Evolutionary conservation across 2,329 filamentous ascomycete genomes (phyloP).

Genomic region (Epichloe sylvatica): DNA sequence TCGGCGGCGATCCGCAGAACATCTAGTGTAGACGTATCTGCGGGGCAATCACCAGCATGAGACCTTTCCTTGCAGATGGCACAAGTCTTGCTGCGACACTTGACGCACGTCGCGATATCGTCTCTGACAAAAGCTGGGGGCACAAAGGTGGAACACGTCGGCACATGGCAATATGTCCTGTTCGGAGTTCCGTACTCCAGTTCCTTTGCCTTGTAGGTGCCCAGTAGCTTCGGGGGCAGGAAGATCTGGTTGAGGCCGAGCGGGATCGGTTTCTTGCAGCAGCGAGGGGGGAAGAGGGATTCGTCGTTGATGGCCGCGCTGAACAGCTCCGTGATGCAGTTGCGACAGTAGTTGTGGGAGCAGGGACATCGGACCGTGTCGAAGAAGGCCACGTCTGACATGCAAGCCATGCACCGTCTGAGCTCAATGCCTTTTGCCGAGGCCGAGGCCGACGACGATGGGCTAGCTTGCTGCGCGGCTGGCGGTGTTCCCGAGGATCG

Average conservation of each 20-base stretch:
- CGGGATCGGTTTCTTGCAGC: conserved; percentile 31
- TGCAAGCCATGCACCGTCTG: conserved; percentile 1
- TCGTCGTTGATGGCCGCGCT: conserved; percentile 31
- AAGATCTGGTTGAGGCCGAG: conserved; percentile 20
- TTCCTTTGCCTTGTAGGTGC: conserved; percentile 28
- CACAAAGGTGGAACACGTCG: conserved; percentile 34
- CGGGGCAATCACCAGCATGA: conserved; percentile 34
- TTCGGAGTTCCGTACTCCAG: conserved; percentile 34
- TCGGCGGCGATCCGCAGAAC: conserved; percentile 26
- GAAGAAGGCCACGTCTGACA: background rate
- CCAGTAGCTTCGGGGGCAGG: conserved; percentile 21
- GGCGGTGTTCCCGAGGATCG: background rate
- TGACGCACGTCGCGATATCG: conserved; percentile 25
- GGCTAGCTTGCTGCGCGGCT: background rate
- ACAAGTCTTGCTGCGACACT: conserved; percentile 34
- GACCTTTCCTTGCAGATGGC: conserved; percentile 31
- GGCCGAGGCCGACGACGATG: background rate
- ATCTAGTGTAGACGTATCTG: conserved; percentile 26
- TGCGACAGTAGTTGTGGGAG: conserved; percentile 35
- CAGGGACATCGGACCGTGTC: conserved; percentile 3
- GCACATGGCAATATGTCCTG: conserved; percentile 35
- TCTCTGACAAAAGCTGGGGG: conserved; percentile 15
- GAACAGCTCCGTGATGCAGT: conserved; percentile 34
- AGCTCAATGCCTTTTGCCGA: background rate
- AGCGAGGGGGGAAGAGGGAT: conserved; percentile 41